Conservation (phyloP, 2,329 filamentous ascomycete genomes). For the Claviceps sp. region DNA sequence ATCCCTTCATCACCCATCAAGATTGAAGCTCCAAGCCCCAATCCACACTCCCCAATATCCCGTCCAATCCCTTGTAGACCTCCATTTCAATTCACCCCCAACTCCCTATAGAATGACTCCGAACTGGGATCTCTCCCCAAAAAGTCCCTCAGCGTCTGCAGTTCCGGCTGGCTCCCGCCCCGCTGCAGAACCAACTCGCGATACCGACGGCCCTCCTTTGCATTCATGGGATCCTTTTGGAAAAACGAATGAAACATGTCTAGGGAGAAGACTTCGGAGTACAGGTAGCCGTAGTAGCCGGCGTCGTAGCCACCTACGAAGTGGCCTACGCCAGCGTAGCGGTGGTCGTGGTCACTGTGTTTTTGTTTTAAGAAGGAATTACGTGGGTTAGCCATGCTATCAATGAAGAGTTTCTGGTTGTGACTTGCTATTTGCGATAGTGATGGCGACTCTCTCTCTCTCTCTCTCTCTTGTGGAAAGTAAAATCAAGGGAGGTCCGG, state of each 20-base stretch:
- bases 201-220: constrained; percentile 59
- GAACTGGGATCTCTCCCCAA: constrained; percentile 62
- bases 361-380: neutral
- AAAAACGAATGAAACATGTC: constrained; percentile 82
- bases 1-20: too few species aligned
- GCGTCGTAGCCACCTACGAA: constrained; percentile 76
- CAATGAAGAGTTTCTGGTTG: too few species aligned
- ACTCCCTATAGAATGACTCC: constrained; percentile 68
- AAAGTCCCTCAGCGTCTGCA: constrained; percentile 67
- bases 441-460: too few species aligned
- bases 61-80: too few species aligned
- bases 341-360: constrained; percentile 55
- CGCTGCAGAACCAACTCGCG: constrained; percentile 65
- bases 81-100: constrained; percentile 33
- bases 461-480: too few species aligned
- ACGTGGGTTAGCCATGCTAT: too few species aligned
- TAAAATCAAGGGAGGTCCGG: too few species aligned
- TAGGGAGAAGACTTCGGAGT: constrained; percentile 65
- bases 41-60: neutral
- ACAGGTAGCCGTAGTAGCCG: constrained; percentile 66
- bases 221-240: constrained; percentile 65
- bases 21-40: too few species aligned
- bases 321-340: constrained; percentile 70
- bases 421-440: too few species aligned
- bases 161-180: constrained; percentile 68